Evolutionary conservation across 169 alveolate species (phyloP), one percentile per base, ranked within the genome.

Genomic region (Eimeria sp.): DNA sequence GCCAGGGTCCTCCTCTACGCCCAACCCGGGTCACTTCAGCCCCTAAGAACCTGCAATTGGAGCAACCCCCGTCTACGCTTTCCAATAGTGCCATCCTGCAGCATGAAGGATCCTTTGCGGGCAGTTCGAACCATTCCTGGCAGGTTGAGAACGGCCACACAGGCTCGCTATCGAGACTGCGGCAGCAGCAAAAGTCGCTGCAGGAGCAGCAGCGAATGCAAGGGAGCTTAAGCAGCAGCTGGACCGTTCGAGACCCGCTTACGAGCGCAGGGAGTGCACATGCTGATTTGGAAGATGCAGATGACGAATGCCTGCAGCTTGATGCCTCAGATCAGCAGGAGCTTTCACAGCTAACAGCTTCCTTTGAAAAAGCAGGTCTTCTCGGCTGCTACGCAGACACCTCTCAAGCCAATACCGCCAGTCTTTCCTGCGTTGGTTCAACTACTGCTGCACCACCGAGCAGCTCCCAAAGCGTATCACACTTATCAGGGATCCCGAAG

Each of bases 211-310:
- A 56, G 90, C 56, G 13, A 62, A 30, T n/a, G 27, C 68, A 78
- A 20, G 90, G 58, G n/a, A 64, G 82, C 10, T 64, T 87, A 43
- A 64, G 83, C 93, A 87, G 82, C 82, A 87, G 93, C 93, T 87
- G 93, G 93, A 87, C 93, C 23, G 82, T 64, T 87, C 93, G 82
- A 11, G 93, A 87, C 82, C 82, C 82, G 62, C 82, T 87, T 27
- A 87, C 66, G n/a, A 87, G 83, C 72, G 93, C 93, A 25, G 82
- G 82, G 62, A 87, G 37, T 27, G 82, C 82, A 27, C 93, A 64
- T 60, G 77, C 77, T n/a, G 90, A 60, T 40, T 58, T 83, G 58
- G 82, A 33, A 18, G 93, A 66, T 10, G 62, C 68, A 11, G 93
- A 87, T 43, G 93, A 87, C 64, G 83, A 40, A 27, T 20, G 82